phyloP scores from a whole-genome alignment of 495 filamentous ascomycete genomes.

The Neurospora cerealis region DNA sequence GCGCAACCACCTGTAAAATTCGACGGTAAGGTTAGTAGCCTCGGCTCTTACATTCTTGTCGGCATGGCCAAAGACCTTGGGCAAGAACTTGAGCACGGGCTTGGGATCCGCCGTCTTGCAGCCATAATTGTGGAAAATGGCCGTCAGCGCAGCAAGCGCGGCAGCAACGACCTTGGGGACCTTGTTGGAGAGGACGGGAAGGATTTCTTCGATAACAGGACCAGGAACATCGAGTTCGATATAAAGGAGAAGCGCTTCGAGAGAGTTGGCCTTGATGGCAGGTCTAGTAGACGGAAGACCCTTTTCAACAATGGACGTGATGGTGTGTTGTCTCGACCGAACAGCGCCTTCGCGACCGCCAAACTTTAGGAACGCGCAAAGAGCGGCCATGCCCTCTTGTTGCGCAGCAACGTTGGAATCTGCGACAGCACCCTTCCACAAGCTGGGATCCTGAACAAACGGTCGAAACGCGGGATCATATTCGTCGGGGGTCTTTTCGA shows the following conservation, averaged over 20 bases:
- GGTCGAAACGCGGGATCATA: slow-evolving; percentile 74
- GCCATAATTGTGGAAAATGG: slow-evolving; percentile 85
- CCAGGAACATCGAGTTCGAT: slow-evolving; percentile 82
- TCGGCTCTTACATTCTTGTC: slow-evolving; percentile 98
- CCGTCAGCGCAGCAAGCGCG: slow-evolving; percentile 64
- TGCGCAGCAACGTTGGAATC: slow-evolving; percentile 98
- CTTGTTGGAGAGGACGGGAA: slow-evolving; percentile 81
- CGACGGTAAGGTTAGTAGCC: slow-evolving; percentile 82
- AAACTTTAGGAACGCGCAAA: slow-evolving; percentile 85
- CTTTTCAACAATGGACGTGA: slow-evolving; percentile 81
- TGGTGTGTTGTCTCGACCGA: slow-evolving; percentile 64
- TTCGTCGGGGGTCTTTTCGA: slow-evolving; percentile 80
- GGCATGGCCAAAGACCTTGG: slow-evolving; percentile 88
- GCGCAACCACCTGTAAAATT: slow-evolving; percentile 93
- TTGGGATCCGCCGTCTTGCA: slow-evolving; percentile 97
- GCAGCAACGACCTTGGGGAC: slow-evolving; percentile 90
- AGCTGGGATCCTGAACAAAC: slow-evolving; percentile 70
- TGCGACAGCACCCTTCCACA: slow-evolving; percentile 88
- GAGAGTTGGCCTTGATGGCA: slow-evolving; percentile 73
- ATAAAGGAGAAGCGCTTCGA: slow-evolving; percentile 81
- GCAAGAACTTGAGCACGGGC: slow-evolving; percentile 79
- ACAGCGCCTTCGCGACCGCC: slow-evolving; percentile 69
- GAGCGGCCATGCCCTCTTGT: slow-evolving; percentile 76
- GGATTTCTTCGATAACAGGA: slow-evolving; percentile 81
- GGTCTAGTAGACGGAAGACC: slow-evolving; percentile 78